Evolutionary conservation across 345 rosid genomes (phyloP).

Genomic region (Firmiana major): DNA sequence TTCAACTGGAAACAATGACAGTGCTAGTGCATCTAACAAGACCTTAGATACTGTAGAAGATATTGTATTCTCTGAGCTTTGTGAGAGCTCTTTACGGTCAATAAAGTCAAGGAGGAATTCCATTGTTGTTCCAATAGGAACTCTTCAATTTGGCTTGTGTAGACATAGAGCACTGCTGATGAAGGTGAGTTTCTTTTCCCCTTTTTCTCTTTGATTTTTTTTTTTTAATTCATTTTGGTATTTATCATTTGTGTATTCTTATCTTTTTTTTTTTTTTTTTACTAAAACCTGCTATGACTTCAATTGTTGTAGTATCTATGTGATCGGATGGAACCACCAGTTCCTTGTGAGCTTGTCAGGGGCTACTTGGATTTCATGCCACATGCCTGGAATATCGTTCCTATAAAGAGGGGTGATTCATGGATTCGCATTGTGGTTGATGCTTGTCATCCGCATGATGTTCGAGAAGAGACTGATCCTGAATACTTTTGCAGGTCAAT

Average conservation of each 20-base stretch:
- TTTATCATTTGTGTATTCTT: not conserved
- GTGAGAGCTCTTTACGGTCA: slow-evolving; percentile 68
- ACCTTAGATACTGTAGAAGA: slow-evolving; percentile 38
- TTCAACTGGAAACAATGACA: slow-evolving; percentile 61
- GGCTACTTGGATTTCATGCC: slow-evolving; percentile 88
- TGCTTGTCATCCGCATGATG: slow-evolving; percentile 82
- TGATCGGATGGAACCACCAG: slow-evolving; percentile 87
- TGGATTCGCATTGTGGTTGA: slow-evolving; percentile 83
- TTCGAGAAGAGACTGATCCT: slow-evolving; percentile 76
- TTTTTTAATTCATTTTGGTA: not conserved
- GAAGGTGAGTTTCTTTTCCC: slow-evolving; percentile 50
- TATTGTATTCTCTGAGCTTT: slow-evolving; percentile 52
- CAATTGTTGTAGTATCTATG: slow-evolving; percentile 66
- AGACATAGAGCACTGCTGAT: slow-evolving; percentile 86
- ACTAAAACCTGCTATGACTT: slow-evolving; percentile 21
- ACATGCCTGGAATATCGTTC: slow-evolving; percentile 87
- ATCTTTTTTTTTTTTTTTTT: not conserved
- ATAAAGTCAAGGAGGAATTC: slow-evolving; percentile 62
- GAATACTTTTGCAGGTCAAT: slow-evolving; percentile 74
- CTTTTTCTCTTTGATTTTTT: not conserved
- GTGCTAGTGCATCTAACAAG: slow-evolving; percentile 30
- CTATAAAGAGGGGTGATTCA: slow-evolving; percentile 50
- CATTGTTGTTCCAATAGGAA: slow-evolving; percentile 75
- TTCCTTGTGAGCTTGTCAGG: slow-evolving; percentile 95
- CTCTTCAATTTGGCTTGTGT: slow-evolving; percentile 83